Evolutionary conservation across 2,329 filamentous ascomycete species (phyloP), one percentile per base, ranked within the genome.

Genomic region (Sarocladium brachiariae): DNA sequence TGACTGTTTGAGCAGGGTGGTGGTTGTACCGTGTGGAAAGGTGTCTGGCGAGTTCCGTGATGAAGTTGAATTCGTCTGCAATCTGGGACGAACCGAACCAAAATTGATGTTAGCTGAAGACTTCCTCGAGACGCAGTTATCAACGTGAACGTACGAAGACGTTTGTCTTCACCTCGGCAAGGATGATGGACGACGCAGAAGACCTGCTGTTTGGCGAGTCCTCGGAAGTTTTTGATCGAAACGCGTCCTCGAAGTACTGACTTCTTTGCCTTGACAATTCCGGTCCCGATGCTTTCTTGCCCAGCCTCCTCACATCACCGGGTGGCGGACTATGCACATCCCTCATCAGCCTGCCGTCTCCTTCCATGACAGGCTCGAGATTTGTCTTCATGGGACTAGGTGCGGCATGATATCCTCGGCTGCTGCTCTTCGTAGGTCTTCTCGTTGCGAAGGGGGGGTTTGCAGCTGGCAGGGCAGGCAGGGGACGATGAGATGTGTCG

Each of bases 21-120:
- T 87, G 80, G 53, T 86, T 82, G 63, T 90, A 96, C 43, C 89
- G 81, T 53, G 80, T 76, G 2, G 88, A 86, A 14, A 96, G 73
- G 54, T 84, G 80, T 56, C 83, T 79, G 3, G 86, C 85, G 16
- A 95, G 73, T 59, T 87, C 82, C 10, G 82, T 86, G 47, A 90
- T 81, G 56, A 93, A 80, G 8, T 78, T 81, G 60, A 83, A 85
- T 59, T 91, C 84, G 61, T 92, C 86, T 11, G 43, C 43, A 31
- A 47, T 21, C 43, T 47, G n/a, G 37, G 7, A 21, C 7, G 10
- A 41, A 7, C 18, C 4, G n/a, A n/a, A n/a, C n/a, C n/a, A n/a
- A n/a, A n/a, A n/a, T n/a, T n/a, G n/a, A n/a, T n/a, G n/a, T n/a
- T n/a, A n/a, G n/a, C n/a, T n/a, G n/a, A n/a, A n/a, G n/a, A n/a